Evolutionary conservation across 2,329 filamentous ascomycete genomes (phyloP), one percentile per base, ranked within the genome.

Genomic region (Cryoendolithus antarcticus): DNA sequence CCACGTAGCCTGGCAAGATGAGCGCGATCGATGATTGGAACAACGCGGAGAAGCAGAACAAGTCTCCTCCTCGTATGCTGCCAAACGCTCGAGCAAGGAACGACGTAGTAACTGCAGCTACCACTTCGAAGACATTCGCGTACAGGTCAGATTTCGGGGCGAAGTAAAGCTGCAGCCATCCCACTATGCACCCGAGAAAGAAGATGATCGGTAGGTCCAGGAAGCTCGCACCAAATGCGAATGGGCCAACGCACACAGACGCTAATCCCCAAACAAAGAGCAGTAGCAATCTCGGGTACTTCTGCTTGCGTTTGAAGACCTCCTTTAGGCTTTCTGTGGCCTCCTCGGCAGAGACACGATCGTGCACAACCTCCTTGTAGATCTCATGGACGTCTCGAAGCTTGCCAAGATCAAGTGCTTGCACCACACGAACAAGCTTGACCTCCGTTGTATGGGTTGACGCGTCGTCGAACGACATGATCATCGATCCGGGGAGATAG

Each of bases 401-500:
- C 51, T 80, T 81, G 21, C 81, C 82, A 1, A 88, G 67, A 54
- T 88, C 77, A 7, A 88, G 70, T 2, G 80, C 81, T 51, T 85
- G 80, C 0, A 64, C 62, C 0, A 75, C 72, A 9, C 78, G 73
- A 5, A 86, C 77, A 27, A 86, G 70, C 61, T 84, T 83, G 45
- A 86, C 81, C 55, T 86, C 81, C n/a, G 80, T 80, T 0, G 82
- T 86, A 53, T 86, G 81, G 0, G 81, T 84, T 1, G 70, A 63
- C 4, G 65, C 62, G 59, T 89, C 83, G 53, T 77, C 86, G 54
- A 95, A 94, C 4, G 85, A 89, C 55, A 94, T 82, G 41, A 95
- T 83, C 88, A 95, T 95, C 54, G 84, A 93, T 0, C 84, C 84
- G 0, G 88, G 86, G 24, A 94, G 75, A 56, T 94, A 95, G 13